These are phyloP conservation scores for Gnomoniopsis sp. DNA, from an alignment of 2,329 filamentous ascomycete species.

Conservation along the genomic window DNA sequence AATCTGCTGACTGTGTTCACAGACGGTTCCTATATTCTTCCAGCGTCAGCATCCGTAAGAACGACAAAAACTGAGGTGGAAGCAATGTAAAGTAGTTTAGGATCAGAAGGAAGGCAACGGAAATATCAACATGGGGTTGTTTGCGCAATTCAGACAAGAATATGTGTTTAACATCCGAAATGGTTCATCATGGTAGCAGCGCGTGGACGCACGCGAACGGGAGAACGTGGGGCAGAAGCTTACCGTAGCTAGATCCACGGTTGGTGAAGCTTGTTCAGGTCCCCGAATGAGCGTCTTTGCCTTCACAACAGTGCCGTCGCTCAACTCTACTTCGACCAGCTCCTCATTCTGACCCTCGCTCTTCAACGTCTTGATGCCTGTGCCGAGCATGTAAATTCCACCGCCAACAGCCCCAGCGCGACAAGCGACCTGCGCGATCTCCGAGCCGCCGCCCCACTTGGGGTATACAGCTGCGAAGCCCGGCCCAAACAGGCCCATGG, in stretches of 20 bases:
- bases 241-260: neutral
- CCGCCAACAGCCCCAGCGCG: constrained; percentile 89
- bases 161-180: constrained; percentile 90
- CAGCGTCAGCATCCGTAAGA: constrained; percentile 25
- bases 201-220: neutral
- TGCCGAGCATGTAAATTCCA: constrained; percentile 81
- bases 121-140: constrained; percentile 89
- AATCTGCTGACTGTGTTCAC: constrained; percentile 49
- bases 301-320: constrained; percentile 55
- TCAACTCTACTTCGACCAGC: constrained; percentile 36
- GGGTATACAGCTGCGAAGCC: constrained; percentile 88
- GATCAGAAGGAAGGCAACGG: constrained; percentile 99
- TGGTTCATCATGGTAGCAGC: constrained; percentile 75
- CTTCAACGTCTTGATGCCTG: constrained; percentile 50
- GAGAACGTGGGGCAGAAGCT: neutral
- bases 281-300: constrained; percentile 51
- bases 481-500: constrained; percentile 82
- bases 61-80: constrained; percentile 11
- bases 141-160: constrained; percentile 87
- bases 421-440: constrained; percentile 88
- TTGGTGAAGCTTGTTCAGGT: constrained; percentile 28
- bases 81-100: constrained; percentile 24
- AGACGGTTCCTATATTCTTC: constrained; percentile 35
- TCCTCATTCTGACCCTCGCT: constrained; percentile 12
- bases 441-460: constrained; percentile 88